Conservation (phyloP, 2,329 filamentous ascomycete species). For the Neobulgaria alba region DNA sequence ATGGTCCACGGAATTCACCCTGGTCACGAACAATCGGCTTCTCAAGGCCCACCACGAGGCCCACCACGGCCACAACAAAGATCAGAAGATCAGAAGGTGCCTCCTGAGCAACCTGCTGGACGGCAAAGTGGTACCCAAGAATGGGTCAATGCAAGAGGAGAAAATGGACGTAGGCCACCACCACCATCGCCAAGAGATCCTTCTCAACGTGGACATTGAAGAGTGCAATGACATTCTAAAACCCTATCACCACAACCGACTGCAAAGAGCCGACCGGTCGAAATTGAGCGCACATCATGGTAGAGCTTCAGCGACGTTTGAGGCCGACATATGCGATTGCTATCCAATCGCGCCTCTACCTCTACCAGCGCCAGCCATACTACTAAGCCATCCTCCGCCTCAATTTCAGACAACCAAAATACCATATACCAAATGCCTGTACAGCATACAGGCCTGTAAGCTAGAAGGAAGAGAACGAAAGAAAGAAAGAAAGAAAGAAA, state of each 20-base stretch:
- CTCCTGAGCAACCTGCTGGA: conserved; percentile 46
- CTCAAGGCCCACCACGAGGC: conserved; percentile 1
- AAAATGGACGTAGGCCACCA: conserved; percentile 31
- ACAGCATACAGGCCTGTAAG: not conserved
- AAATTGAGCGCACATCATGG: not conserved
- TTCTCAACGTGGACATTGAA: conserved; percentile 31
- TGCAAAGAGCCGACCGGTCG: not conserved
- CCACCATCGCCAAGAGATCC: conserved; percentile 35
- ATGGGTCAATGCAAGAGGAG: conserved; percentile 41
- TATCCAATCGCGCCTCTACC: not conserved
- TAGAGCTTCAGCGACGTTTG: not conserved
- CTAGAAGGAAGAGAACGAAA: too few species aligned
- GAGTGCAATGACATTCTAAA: not conserved
- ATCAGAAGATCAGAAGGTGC: conserved; percentile 51
- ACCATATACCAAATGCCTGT: not conserved
- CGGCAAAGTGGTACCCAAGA: conserved; percentile 43
- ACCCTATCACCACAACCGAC: not conserved
- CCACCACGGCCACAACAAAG: too few species aligned
- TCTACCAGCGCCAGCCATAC: not conserved
- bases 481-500: too few species aligned
- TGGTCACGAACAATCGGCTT: conserved; percentile 12
- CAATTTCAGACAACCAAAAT: not conserved
- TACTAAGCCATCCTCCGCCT: not conserved
- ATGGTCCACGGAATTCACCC: conserved; percentile 35
- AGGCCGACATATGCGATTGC: not conserved